Conservation (phyloP, 2,329 filamentous ascomycete species). For the Cytospora schulzeri region DNA sequence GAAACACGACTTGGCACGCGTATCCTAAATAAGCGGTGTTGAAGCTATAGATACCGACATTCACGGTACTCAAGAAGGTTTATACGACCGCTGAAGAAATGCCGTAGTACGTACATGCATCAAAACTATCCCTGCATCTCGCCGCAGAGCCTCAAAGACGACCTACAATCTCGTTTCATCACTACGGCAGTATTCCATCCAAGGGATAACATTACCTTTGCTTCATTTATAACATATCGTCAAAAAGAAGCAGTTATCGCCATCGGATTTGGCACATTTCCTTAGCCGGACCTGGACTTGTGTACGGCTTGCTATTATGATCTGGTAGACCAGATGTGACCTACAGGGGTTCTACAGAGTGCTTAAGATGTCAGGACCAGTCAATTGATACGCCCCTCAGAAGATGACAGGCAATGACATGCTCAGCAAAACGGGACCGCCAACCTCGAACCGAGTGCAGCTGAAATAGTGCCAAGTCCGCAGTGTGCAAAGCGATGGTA, state of each 20-base stretch:
- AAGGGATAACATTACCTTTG: background rate
- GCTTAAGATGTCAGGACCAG: conserved; percentile 47
- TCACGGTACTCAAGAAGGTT: background rate
- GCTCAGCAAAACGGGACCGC: conserved; percentile 41
- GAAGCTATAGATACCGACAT: background rate
- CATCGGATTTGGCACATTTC: conserved; percentile 35
- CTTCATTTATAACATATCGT: background rate
- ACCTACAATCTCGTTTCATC: background rate
- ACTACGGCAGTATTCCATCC: background rate
- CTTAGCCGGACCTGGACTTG: conserved; percentile 40
- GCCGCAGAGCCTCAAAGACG: conserved; percentile 1
- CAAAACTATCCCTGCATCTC: background rate
- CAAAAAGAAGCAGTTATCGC: background rate
- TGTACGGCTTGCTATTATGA: conserved; percentile 45
- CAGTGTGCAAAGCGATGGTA: conserved; percentile 55
- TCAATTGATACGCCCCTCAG: conserved; percentile 47
- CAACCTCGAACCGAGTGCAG: conserved; percentile 46
- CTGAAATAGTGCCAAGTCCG: conserved; percentile 48
- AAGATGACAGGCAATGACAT: conserved; percentile 44
- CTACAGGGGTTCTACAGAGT: conserved; percentile 50
- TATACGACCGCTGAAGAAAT: background rate
- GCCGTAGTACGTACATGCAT: background rate
- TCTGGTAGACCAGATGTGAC: conserved; percentile 45
- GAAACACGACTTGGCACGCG: background rate
- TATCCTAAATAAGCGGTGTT: background rate